Base-by-base conservation (phyloP, 306 rosid species). In the Rosa persica region DNA sequence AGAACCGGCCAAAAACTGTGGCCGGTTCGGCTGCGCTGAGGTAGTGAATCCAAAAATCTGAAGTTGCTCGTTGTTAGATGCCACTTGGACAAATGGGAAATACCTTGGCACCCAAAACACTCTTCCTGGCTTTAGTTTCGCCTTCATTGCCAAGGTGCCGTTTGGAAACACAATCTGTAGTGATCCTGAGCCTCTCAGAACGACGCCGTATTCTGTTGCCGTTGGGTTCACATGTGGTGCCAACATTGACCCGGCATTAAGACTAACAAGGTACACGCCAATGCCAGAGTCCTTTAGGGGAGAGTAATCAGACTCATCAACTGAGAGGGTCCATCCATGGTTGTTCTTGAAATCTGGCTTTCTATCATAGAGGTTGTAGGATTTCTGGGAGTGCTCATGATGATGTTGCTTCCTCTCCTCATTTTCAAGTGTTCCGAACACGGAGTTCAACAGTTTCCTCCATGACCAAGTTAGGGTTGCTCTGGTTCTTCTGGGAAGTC, bases 171-270 rank as follows among this genome's bases (percentile, higher is more conserved):
- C 89, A 61, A 93, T 77, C 52, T 91, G 91, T 19, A 93, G 75
- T 27, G 81, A 85, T 0, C 97, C 97, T 1, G 89, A 40, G 5
- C 98, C 98, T 22, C 64, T 83, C 22, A 88, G n/a, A 13, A 93
- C 92, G 55, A 91, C 64, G 17, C 96, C 96, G 72, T 87, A 91
- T 76, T 93, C 96, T 7, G 92, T 86, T n/a, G 98, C 98, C 40
- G 78, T 85, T 71, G 98, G 96, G 67, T 93, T 91, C 76, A 91
- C 55, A 76, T 91, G 98, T 0, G 98, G 98, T 23, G 97, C 86
- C 97, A 93, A 85, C 97, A 93, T 93, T 0, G 98, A 83, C 60
- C 98, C 93, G 84, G 94, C 88, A 1, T 86, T 78, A 83, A 94
- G 97, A 78, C 88, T 89, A 81, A 92, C 94, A 5, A 85, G 91